A percentile compares a stretch with the other conserved stretches of the same genome.
Evolutionary conservation across 768 basidiomycete genomes (phyloP).

Genomic region (Lactarius quietus): DNA sequence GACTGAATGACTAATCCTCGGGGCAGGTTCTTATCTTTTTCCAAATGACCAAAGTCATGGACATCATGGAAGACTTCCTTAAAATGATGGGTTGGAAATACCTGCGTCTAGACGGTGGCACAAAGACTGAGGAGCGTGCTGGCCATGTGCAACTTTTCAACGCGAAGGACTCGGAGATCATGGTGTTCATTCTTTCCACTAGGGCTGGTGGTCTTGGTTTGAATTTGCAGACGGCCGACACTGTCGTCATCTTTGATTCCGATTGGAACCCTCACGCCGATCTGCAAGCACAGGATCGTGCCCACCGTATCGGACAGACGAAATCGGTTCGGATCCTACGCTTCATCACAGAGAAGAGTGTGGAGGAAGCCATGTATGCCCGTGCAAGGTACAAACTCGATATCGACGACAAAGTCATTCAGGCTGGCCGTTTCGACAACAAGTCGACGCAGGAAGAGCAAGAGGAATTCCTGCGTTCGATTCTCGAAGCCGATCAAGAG

Average conservation of each 20-base stretch:
- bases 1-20: background rate
- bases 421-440: slow-evolving; percentile 98
- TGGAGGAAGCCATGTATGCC: slow-evolving; percentile 97
- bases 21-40: slow-evolving; percentile 96
- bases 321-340: slow-evolving; percentile 95
- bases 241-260: slow-evolving; percentile 83
- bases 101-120: slow-evolving; percentile 93
- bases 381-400: slow-evolving; percentile 95
- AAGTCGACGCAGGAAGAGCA: slow-evolving; percentile 98
- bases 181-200: slow-evolving; percentile 91
- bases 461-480: slow-evolving; percentile 89
- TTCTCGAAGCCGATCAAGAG: slow-evolving; percentile 86
- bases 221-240: slow-evolving; percentile 88
- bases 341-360: slow-evolving; percentile 96
- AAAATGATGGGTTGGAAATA: slow-evolving; percentile 84
- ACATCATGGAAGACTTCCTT: slow-evolving; percentile 95
- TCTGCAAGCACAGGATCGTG: slow-evolving; percentile 98
- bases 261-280: slow-evolving; percentile 99
- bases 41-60: slow-evolving; percentile 99
- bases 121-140: slow-evolving; percentile 93
- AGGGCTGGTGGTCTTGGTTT: slow-evolving; percentile 92
- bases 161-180: slow-evolving; percentile 80
- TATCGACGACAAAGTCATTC: slow-evolving; percentile 99
- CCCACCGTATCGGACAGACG: slow-evolving; percentile 99
- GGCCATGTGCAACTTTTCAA: slow-evolving; percentile 85